Base-by-base conservation (phyloP, 148 eudicot genomes). In the Rhododendron kiyosumense region DNA sequence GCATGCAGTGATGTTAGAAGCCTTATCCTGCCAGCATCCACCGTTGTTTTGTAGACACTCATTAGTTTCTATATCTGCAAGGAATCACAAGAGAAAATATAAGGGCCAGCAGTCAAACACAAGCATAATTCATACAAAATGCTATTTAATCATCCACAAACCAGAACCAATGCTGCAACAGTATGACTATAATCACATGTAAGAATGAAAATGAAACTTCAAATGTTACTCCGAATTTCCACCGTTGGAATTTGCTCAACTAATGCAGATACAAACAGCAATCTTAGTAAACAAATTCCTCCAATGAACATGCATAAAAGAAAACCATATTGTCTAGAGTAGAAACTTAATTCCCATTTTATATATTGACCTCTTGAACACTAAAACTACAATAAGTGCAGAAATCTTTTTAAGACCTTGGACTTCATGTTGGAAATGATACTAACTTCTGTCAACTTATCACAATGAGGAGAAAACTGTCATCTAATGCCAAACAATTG, bases 21-120 rank as follows among this genome's bases (percentile, higher is more conserved):
- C 83, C 87, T 89, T 94, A 83, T 96, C 95, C 85, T 92, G 89
- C 99, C 99, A 96, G 90, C 99, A 96, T 80, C 99, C 99, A 20
- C 99, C 99, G 84, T 97, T 94, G 90, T 93, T 93, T 79, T 90
- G 90, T 36, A 92, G 84, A 91, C 99, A 97, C 89, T 97, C 94
- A 84, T 97, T 95, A 67, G 98, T 97, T 93, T 97, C 95, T 73
- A 95, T 87, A 86, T 94, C 99, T 96, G 93, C 81, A 85, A 59
- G 20, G 57, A 59, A 38, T 43, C 61, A 34, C 32, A 36, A 18
- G 51, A 74, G 74, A 85, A 78, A 71, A 26, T 8, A 34, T 11
- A 26, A 46, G 63, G 46, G 26, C 74, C 11, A 61, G 26, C 59
- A n/a, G 12, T 46, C 26, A 30, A 59, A 69, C 46, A 74, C n/a